These are phyloP conservation scores for Boletus reticuloceps DNA, from an alignment of 768 basidiomycete genomes.

Conservation along the genomic window DNA sequence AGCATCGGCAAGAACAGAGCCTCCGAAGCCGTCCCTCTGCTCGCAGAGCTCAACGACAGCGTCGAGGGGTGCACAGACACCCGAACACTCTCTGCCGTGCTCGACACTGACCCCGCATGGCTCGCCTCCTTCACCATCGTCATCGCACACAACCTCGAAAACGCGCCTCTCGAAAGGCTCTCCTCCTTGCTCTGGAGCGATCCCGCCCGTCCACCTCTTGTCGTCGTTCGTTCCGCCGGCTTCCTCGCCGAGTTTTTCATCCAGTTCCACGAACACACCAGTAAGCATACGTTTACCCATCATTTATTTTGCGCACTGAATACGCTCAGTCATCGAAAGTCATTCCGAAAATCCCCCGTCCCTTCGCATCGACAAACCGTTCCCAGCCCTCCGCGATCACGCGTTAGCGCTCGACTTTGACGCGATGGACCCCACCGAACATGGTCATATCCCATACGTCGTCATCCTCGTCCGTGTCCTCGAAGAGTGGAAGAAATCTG, in stretches of 20 bases:
- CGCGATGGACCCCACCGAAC: constrained; percentile 83
- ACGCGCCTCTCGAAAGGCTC: constrained; percentile 52
- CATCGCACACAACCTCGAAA: constrained; percentile 79
- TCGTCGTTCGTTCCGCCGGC: constrained; percentile 81
- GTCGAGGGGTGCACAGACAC: constrained; percentile 70
- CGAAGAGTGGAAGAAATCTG: constrained; percentile 78
- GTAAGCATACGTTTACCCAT: constrained; percentile 42
- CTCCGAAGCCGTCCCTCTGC: constrained; percentile 68
- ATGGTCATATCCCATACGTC: constrained; percentile 88
- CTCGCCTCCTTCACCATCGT: constrained; percentile 71
- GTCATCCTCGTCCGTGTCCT: constrained; percentile 81
- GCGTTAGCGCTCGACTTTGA: constrained; percentile 69
- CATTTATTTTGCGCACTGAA: not conserved
- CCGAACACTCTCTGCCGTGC: constrained; percentile 52
- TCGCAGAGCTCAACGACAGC: constrained; percentile 84
- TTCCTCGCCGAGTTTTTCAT: constrained; percentile 88
- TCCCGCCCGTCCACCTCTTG: constrained; percentile 58
- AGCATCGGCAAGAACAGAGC: constrained; percentile 82
- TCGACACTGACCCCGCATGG: constrained; percentile 52
- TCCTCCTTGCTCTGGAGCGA: constrained; percentile 68
- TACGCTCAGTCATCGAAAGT: constrained; percentile 72
- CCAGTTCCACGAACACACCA: constrained; percentile 85
- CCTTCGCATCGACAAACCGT: constrained; percentile 86
- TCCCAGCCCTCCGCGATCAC: constrained; percentile 76
- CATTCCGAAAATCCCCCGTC: constrained; percentile 76